Conservation (phyloP, 192 early-diverging fungal genomes). For the Haplosporangium gracile region DNA sequence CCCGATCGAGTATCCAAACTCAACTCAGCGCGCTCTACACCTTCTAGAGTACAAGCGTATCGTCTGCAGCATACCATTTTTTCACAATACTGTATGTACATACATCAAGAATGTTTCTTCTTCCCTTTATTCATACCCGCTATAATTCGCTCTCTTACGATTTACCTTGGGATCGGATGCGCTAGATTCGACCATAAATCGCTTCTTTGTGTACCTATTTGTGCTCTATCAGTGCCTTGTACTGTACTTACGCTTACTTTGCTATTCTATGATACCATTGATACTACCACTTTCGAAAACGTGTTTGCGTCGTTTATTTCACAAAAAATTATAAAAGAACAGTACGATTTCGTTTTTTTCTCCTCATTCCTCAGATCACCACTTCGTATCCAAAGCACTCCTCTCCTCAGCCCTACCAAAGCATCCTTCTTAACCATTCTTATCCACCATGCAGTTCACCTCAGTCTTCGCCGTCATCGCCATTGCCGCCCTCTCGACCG, state of each 20-base stretch:
- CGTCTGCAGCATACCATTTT: too few species aligned
- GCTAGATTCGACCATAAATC: not conserved
- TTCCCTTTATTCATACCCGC: not conserved
- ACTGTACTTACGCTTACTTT: not conserved
- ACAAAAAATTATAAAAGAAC: not conserved
- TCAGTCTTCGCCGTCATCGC: not conserved
- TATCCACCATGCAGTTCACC: not conserved
- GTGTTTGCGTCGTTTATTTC: not conserved
- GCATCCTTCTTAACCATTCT: not conserved
- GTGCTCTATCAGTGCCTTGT: not conserved
- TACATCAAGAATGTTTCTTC: not conserved
- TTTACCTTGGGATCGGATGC: not conserved
- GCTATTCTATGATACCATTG: not conserved
- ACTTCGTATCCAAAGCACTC: not conserved
- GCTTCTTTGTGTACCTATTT: too few species aligned
- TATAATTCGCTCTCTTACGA: not conserved
- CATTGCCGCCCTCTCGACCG: not conserved
- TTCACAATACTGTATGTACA: not conserved
- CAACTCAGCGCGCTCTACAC: too few species aligned
- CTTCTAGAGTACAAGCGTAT: too few species aligned
- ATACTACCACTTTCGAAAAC: not conserved
- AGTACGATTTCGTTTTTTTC: not conserved
- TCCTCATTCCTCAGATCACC: not conserved
- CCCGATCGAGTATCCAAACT: too few species aligned
- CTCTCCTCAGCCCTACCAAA: not conserved